Percentiles rank a stretch among this genome's conserved stretches.
These are phyloP conservation scores for Arachnopeziza araneosa DNA, from an alignment of 2,329 filamentous ascomycete genomes.

Conservation along the genomic window DNA sequence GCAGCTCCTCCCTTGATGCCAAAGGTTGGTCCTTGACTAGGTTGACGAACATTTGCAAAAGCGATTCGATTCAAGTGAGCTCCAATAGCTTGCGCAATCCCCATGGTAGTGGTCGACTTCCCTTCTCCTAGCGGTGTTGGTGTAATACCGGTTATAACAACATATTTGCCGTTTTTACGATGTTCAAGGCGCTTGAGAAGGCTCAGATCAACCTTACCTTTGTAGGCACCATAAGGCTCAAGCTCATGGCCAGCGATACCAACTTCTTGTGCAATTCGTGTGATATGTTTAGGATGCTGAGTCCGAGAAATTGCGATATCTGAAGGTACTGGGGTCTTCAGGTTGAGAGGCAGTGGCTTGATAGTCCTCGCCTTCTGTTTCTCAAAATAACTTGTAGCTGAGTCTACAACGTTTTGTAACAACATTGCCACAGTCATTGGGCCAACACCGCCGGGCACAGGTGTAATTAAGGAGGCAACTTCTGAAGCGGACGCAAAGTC, in stretches of 20 bases:
- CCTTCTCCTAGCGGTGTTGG: conserved; percentile 95
- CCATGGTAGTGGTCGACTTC: conserved; percentile 97
- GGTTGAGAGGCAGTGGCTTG: conserved; percentile 74
- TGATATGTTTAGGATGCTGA: conserved; percentile 90
- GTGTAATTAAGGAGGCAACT: conserved; percentile 89
- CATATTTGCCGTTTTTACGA: conserved; percentile 81
- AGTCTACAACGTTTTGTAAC: conserved; percentile 88
- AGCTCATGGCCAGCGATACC: conserved; percentile 86
- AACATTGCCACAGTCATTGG: conserved; percentile 99
- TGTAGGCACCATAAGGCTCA: conserved; percentile 91
- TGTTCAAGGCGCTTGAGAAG: conserved; percentile 80
- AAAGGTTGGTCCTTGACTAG: conserved; percentile 95
- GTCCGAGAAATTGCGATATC: conserved; percentile 89
- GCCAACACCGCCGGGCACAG: conserved; percentile 92
- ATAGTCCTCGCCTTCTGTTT: conserved; percentile 75
- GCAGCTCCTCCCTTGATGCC: conserved; percentile 98
- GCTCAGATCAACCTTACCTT: conserved; percentile 86
- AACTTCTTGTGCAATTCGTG: conserved; percentile 74
- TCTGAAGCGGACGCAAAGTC: conserved; percentile 80
- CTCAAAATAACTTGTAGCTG: conserved; percentile 76
- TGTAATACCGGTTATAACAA: conserved; percentile 92
- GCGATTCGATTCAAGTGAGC: conserved; percentile 81
- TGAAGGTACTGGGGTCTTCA: conserved; percentile 79
- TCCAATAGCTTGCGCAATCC: conserved; percentile 85
- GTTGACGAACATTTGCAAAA: conserved; percentile 96